Evolutionary conservation across 345 rosid genomes (phyloP).

Genomic region (Anacardium occidentale): DNA sequence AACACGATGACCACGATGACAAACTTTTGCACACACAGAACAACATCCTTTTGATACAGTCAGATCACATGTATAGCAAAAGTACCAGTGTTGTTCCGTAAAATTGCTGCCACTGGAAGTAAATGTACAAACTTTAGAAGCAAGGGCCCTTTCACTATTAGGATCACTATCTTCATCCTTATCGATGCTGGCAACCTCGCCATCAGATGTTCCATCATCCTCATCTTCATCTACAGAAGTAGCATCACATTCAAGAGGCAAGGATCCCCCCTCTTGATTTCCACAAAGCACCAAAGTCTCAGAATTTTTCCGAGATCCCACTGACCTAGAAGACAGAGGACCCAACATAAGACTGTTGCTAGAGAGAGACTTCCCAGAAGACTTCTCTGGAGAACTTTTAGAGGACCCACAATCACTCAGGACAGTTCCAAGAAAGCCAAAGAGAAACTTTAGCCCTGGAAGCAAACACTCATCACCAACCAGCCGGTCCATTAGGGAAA

Average conservation of each 20-base stretch:
- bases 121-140: slow-evolving; percentile 95
- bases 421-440: slow-evolving; percentile 75
- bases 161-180: slow-evolving; percentile 94
- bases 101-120: slow-evolving; percentile 98
- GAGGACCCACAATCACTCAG: slow-evolving; percentile 59
- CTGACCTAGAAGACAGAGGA: slow-evolving; percentile 50
- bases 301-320: slow-evolving; percentile 67
- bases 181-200: slow-evolving; percentile 94
- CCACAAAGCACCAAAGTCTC: slow-evolving; percentile 63
- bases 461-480: slow-evolving; percentile 62
- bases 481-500: slow-evolving; percentile 74
- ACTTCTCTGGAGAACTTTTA: slow-evolving; percentile 45
- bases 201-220: slow-evolving; percentile 99
- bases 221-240: slow-evolving; percentile 96
- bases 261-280: slow-evolving; percentile 70
- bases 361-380: slow-evolving; percentile 48
- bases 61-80: slow-evolving; percentile 99
- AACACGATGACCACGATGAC: slow-evolving; percentile 98
- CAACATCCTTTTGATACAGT: slow-evolving; percentile 97
- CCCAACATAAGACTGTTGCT: slow-evolving; percentile 43
- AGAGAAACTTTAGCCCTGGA: slow-evolving; percentile 78
- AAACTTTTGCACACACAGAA: slow-evolving; percentile 97
- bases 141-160: slow-evolving; percentile 84
- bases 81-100: slow-evolving; percentile 99
- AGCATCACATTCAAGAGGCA: slow-evolving; percentile 86